A percentile compares a stretch with the other conserved stretches of the same genome.
Evolutionary conservation across 2,329 filamentous ascomycete genomes (phyloP).

Genomic region (Colletotrichum euphorbiae): DNA sequence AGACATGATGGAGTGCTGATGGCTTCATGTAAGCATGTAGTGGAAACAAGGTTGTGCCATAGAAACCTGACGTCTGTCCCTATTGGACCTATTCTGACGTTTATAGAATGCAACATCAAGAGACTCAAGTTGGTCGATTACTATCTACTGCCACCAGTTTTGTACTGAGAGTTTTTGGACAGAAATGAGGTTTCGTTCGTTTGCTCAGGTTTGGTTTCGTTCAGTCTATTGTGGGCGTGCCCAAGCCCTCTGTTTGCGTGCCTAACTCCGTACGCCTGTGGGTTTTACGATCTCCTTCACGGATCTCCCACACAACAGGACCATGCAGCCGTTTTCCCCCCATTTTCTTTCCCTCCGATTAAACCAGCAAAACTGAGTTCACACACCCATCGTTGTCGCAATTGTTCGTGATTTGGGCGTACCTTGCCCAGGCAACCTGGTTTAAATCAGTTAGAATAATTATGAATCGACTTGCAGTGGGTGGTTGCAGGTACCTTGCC

Average conservation of each 20-base stretch:
- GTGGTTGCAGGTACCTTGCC: conserved; percentile 74
- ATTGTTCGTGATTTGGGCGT: conserved; percentile 72
- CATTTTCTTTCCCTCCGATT: neutral
- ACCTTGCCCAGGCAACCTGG: conserved; percentile 80
- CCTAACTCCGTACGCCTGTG: conserved; percentile 29
- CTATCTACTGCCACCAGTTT: neutral
- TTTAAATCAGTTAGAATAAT: too few species aligned
- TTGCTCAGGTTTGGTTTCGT: conserved; percentile 17
- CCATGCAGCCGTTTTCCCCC: too few species aligned
- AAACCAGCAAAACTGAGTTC: conserved; percentile 48
- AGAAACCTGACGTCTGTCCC: too few species aligned
- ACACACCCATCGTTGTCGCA: conserved; percentile 60
- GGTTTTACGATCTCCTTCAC: too few species aligned
- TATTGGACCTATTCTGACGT: too few species aligned
- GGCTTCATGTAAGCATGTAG: too few species aligned
- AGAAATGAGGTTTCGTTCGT: conserved; percentile 14
- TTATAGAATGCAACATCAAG: too few species aligned
- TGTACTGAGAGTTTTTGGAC: neutral
- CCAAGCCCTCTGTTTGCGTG: conserved; percentile 15
- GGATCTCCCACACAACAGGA: too few species aligned
- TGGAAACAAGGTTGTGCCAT: too few species aligned
- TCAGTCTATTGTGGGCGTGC: conserved; percentile 13
- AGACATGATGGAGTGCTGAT: too few species aligned
- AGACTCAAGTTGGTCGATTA: too few species aligned
- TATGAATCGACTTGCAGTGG: too few species aligned